Evolutionary conservation across 2,329 filamentous ascomycete genomes (phyloP).

Genomic region (Fusarium beomiforme): DNA sequence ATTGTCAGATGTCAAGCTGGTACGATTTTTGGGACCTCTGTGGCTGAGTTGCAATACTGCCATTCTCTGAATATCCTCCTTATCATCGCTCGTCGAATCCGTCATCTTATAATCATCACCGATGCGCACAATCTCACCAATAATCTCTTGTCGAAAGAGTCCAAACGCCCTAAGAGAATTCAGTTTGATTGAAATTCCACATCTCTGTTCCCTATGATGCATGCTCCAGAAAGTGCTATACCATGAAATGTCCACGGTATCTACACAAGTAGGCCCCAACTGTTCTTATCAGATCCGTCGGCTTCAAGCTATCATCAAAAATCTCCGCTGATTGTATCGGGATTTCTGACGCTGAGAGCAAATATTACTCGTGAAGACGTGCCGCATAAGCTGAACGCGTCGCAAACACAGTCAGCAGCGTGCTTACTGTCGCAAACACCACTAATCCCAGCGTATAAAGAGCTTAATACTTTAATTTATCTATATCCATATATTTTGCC

Average conservation of each 20-base stretch:
- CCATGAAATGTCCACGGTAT: not conserved
- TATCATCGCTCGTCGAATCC: not conserved
- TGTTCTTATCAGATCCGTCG: not conserved
- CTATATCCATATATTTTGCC: not conserved
- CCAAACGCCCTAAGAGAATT: not conserved
- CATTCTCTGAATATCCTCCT: not conserved
- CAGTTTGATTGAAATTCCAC: not conserved
- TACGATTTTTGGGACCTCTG: accelerated
- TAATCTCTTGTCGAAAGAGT: not conserved
- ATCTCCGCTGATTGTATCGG: not conserved
- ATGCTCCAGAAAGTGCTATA: not conserved
- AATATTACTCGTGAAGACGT: not conserved
- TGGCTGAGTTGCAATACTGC: not conserved
- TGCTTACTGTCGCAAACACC: not conserved
- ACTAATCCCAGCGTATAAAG: not conserved
- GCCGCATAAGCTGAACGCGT: not conserved
- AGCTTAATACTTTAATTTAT: not conserved
- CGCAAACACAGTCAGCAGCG: not conserved
- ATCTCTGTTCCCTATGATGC: not conserved
- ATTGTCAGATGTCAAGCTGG: not conserved
- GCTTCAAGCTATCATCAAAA: not conserved
- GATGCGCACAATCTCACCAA: not conserved
- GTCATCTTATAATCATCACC: not conserved
- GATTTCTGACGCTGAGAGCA: not conserved
- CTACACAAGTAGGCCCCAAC: not conserved